A percentile compares a stretch with the other conserved stretches of the same genome.
These are phyloP conservation scores for Ophiostoma angusticollis DNA, from an alignment of 2,329 filamentous ascomycete species.

Conservation along the genomic window DNA sequence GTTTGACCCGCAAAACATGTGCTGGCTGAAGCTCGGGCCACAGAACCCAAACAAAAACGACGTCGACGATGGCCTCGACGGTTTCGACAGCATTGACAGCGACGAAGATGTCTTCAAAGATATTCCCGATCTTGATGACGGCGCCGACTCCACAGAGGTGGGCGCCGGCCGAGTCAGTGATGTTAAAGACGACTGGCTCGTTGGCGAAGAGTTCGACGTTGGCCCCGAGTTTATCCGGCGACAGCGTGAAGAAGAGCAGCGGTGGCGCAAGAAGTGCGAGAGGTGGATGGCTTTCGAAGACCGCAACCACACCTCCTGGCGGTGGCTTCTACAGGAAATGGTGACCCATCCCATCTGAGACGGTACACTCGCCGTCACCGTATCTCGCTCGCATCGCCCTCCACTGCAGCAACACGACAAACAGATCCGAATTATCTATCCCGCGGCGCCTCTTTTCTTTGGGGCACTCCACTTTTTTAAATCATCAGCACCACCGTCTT, in stretches of 20 bases:
- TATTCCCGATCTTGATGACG: constrained; percentile 81
- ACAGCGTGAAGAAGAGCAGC: constrained; percentile 81
- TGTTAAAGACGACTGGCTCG: constrained; percentile 64
- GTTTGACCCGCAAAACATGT: constrained; percentile 94
- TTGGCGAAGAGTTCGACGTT: constrained; percentile 95
- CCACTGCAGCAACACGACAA: not conserved
- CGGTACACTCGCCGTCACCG: no score
- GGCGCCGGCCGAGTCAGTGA: constrained; percentile 44
- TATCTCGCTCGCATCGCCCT: no score
- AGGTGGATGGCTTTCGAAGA: constrained; percentile 60
- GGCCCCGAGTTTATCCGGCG: constrained; percentile 84
- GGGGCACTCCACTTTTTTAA: not conserved
- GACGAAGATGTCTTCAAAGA: constrained; percentile 92
- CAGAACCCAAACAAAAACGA: constrained; percentile 31
- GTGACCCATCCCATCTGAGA: constrained; percentile 22
- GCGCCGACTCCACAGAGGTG: constrained; percentile 35
- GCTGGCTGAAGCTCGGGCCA: constrained; percentile 72
- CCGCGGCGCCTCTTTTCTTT: not conserved
- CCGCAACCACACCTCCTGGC: constrained; percentile 51
- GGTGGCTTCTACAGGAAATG: constrained; percentile 61
- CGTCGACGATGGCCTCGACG: constrained; percentile 45
- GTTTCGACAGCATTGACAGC: constrained; percentile 61
- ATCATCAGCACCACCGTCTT: not conserved
- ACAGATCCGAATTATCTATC: no score
- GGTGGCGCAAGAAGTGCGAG: constrained; percentile 80